Base-by-base conservation (phyloP, 768 basidiomycete species). In the Leucocoprinus leucothites region DNA sequence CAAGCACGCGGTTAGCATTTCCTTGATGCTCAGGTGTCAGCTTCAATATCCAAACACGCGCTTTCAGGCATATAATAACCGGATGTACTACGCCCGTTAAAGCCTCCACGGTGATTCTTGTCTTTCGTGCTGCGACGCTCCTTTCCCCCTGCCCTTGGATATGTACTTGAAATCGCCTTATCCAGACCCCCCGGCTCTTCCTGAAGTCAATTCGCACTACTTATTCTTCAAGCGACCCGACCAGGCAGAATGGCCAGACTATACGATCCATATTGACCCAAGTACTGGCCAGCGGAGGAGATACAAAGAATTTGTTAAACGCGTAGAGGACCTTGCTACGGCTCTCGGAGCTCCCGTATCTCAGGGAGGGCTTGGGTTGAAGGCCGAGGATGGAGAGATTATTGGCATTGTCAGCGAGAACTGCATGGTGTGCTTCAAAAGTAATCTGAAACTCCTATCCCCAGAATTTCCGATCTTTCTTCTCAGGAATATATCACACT, bases 381-480 rank as follows among this genome's bases (percentile, higher is more conserved):
- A 67, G 4, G 65, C 67, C 0, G 71, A 71, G 40, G 71, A 77
- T 18, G 74, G 73, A 0, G 84, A 87, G 50, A 79, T 89, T 21
- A 74, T 89, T 18, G 89, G 86, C 5, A 80, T 91, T 14, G 77
- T 89, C 63, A 82, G 81, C 66, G 78, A 85, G 44, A 91, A 91
- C 63, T 84, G 79, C 34, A 63, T 84, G 65, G 89, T 88, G 67
- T 59, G 82, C 66, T 21, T 6, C 38, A 35, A 45, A 9, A 14
- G 1, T 11, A 28, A 43, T 28, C 42, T 48, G 16, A 35, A 31
- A 31, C 31, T 25, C 21, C 40, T 26, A 24, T 35, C 28, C 14
- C n/a, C 11, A 19, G n/a, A 3, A 44, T 50, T 35, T 38, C 26
- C 47, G 2, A 13, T 47, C 14, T 9, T 3, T 11, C 55, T 46